phyloP scores from a whole-genome alignment of 129 eudicot genomes.

The Flaveria robusta region DNA sequence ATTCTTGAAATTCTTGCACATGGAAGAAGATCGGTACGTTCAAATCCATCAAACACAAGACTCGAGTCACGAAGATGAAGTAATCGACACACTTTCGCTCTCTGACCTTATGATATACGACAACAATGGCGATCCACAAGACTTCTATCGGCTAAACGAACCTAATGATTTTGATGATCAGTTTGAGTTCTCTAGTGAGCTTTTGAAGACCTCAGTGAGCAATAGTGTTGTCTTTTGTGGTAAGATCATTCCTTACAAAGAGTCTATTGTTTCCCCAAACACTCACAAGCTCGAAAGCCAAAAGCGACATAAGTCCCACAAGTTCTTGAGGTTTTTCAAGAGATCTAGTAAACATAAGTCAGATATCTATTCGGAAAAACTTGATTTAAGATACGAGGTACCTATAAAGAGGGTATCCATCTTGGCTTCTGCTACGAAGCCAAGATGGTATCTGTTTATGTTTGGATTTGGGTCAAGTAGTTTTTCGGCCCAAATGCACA shows the following conservation, averaged over 20 bases:
- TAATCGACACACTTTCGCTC: slow-evolving; percentile 43
- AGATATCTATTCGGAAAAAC: slow-evolving; percentile 24
- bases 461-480: slow-evolving; percentile 46
- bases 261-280: slow-evolving; percentile 22
- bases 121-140: slow-evolving; percentile 34
- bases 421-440: slow-evolving; percentile 44
- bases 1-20: slow-evolving; percentile 15
- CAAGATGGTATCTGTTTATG: slow-evolving; percentile 54
- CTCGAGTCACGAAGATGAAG: slow-evolving; percentile 36
- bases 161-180: slow-evolving; percentile 29
- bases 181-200: slow-evolving; percentile 68
- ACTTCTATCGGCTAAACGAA: slow-evolving; percentile 25
- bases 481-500: slow-evolving; percentile 39
- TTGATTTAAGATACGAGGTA: slow-evolving; percentile 33
- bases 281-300: slow-evolving; percentile 18
- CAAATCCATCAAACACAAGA: slow-evolving; percentile 29
- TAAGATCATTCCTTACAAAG: slow-evolving; percentile 52
- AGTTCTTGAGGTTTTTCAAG: slow-evolving; percentile 23
- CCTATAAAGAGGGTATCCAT: slow-evolving; percentile 40
- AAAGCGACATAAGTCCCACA: slow-evolving; percentile 16
- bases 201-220: slow-evolving; percentile 32
- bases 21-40: slow-evolving; percentile 28
- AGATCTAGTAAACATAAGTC: slow-evolving; percentile 29
- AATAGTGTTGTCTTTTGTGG: slow-evolving; percentile 58
- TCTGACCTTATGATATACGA: slow-evolving; percentile 39